Evolutionary conservation across 2,329 filamentous ascomycete species (phyloP), one percentile per base, ranked within the genome.

Genomic region (Apiospora sp.): DNA sequence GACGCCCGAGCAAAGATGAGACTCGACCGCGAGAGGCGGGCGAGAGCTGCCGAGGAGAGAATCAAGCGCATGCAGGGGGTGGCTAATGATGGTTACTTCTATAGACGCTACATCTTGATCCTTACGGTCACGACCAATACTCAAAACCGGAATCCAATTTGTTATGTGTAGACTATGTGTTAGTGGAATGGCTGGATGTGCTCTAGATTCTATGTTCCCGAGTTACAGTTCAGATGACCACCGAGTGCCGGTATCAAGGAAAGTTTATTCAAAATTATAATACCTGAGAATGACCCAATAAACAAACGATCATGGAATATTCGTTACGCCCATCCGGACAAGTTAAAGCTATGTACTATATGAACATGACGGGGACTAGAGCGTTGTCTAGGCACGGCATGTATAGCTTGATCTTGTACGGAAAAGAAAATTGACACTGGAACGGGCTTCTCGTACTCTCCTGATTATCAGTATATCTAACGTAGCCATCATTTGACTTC

Each of bases 21-120:
- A 80, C 82, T 98, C 71, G 96, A 98, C 82, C 87, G 96, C 77
- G 96, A 99, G 84, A 87, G 95, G 77, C 92, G 96, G 79, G 96
- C 96, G 4, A 90, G 96, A 78, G 96, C 96, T 12, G 96, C 95
- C 0, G 96, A 98, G 83, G 95, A 96, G 84, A 90, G 96, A 79
- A 87, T 98, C 73, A 91, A 88, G 83, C 87, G 88, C 78, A 86
- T 94, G 88, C 88, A 90, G 77, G 84, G n/a, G 79, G 81, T 54
- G 77, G 78, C 46, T 80, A 79, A 41, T 13, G 19, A 41, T 24
- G 30, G 4, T n/a, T 8, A 24, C 19, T 41, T 6, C 22, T 34
- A 19, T 41, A 64, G 58, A 41, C 19, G 27, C 8, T n/a, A 64
- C 22, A 64, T 22, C 8, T 12, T 12, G 30, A 6, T 4, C 54